phyloP scores from a whole-genome alignment of 257 asterid species.

The Solanum lycopersicoides region DNA sequence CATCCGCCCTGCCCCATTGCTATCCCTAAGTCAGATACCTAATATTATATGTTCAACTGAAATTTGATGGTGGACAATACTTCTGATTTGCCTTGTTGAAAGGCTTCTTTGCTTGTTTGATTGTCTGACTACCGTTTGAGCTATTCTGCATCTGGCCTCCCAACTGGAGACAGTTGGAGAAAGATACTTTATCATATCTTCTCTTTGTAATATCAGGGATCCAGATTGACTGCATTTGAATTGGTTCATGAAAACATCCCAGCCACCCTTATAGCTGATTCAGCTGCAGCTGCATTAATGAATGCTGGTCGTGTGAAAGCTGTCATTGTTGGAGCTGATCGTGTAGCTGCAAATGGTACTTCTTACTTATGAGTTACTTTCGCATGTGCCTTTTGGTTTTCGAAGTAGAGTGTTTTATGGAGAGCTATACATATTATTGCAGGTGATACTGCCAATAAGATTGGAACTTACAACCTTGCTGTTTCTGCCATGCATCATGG shows the following conservation, averaged over 20 bases:
- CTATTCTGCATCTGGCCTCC: background rate
- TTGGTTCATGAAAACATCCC: slow-evolving; percentile 89
- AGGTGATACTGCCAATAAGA: slow-evolving; percentile 99
- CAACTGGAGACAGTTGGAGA: background rate
- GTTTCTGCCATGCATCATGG: slow-evolving; percentile 71
- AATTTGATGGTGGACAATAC: background rate
- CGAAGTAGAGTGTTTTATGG: background rate
- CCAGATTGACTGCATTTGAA: slow-evolving; percentile 93
- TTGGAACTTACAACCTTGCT: slow-evolving; percentile 95
- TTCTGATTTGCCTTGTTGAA: background rate
- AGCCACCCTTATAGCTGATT: slow-evolving; percentile 86
- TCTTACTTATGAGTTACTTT: background rate
- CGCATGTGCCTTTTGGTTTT: background rate
- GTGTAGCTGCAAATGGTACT: slow-evolving; percentile 89
- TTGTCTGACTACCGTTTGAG: background rate
- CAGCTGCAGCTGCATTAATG: slow-evolving; percentile 97
- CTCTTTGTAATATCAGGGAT: slow-evolving; percentile 42
- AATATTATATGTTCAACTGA: background rate
- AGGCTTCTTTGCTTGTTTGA: background rate
- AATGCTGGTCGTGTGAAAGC: slow-evolving; percentile 72
- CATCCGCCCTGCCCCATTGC: no score
- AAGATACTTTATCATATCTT: background rate
- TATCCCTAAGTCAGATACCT: background rate
- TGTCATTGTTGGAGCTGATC: slow-evolving; percentile 95
- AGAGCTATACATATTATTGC: background rate